A percentile compares a stretch with the other conserved stretches of the same genome.
These are phyloP conservation scores for Rubia tinctorum DNA, from an alignment of 305 asterid genomes.

Conservation along the genomic window DNA sequence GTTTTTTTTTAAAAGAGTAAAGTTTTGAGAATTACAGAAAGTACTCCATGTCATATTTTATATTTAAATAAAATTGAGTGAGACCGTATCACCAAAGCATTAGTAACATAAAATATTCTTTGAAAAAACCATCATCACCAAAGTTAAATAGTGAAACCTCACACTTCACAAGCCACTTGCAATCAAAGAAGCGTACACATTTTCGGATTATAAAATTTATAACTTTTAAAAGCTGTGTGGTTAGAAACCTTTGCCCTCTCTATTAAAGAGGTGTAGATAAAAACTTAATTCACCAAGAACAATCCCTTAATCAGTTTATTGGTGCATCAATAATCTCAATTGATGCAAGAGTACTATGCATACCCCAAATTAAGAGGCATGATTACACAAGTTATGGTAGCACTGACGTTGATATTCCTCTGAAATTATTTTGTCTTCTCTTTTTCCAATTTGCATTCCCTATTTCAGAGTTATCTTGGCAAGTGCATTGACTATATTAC, in stretches of 20 bases:
- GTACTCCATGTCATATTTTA: too few species aligned
- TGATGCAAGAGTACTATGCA: conserved; percentile 13
- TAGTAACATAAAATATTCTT: too few species aligned
- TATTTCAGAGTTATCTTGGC: background rate
- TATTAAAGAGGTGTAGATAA: background rate
- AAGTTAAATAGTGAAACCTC: too few species aligned
- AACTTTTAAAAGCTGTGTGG: background rate
- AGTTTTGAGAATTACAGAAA: too few species aligned
- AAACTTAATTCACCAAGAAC: background rate
- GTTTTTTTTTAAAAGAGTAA: too few species aligned
- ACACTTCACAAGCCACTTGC: too few species aligned
- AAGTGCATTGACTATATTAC: background rate
- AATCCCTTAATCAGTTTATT: background rate
- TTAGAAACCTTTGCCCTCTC: background rate
- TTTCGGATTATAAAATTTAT: too few species aligned
- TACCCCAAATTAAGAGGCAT: conserved; percentile 11
- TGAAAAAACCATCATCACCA: too few species aligned
- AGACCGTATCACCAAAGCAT: too few species aligned
- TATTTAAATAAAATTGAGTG: too few species aligned
- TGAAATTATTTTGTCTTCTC: background rate
- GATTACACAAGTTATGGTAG: conserved; percentile 6
- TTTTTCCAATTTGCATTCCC: background rate
- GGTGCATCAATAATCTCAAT: background rate
- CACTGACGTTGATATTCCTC: conserved; percentile 18
- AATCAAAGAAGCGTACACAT: too few species aligned